Base-by-base conservation (phyloP, 805 yeast genomes). In the Suhomyces emberorum region DNA sequence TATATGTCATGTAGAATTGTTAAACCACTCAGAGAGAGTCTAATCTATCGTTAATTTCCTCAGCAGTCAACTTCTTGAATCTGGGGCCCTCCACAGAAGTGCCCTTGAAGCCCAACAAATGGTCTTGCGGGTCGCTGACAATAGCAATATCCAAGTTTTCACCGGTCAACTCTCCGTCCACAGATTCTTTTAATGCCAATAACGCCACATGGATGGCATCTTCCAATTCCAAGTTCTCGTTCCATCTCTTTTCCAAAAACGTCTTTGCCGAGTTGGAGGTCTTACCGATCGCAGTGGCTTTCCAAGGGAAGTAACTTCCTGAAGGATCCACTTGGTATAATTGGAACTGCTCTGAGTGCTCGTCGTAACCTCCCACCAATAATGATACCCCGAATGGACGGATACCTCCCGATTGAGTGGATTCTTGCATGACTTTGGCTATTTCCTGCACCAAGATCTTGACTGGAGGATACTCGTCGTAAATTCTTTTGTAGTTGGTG, bases 221-320 rank as follows among this genome's bases (percentile, higher is more conserved):
- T 66, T 93, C 99, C 45, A 93, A 73, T 67, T 93, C 98, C 57
- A 93, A 72, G 62, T 93, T 96, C 47, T 88, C 95, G 58, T 89
- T 91, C 97, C 98, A 93, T 66, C 99, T 81, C 68, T 93, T 93
- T 62, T 93, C 99, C 56, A 93, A 68, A 53, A 93, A 93, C 1
- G 98, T 91, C 70, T 95, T 93, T 23, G 98, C 98, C n/a, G 95
- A 87, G 29, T 80, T 79, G 3, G 96, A 81, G 17, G 96, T 95
- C 58, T 88, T 89, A 46, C 99, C 99, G 52, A 93, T 93, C 16
- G 98, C 98, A 3, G 98, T 91, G 25, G 98, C 98, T 65, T 91
- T 93, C 99, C 99, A 93, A 7, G 99, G 98, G 74, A 87, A 93
- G 61, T 83, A 93, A 27, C 96, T 81, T 7, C 99, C 99, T 3